These are phyloP conservation scores for Guadua angustifolia DNA, from an alignment of 176 grass and related monocot species.

Conservation along the genomic window DNA sequence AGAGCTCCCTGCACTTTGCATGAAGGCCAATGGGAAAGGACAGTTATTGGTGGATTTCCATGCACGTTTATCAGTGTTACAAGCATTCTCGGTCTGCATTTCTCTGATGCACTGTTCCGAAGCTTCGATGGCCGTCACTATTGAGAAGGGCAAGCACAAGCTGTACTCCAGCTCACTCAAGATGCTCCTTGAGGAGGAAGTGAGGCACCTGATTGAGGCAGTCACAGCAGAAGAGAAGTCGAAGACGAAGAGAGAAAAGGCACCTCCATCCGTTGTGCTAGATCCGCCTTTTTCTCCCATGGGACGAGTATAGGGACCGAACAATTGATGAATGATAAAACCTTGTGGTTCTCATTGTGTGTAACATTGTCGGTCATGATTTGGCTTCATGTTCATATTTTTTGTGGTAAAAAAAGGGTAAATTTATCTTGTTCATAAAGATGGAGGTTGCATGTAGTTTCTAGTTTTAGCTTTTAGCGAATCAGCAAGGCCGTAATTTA, in stretches of 20 bases:
- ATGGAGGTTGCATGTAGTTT: conserved; percentile 35
- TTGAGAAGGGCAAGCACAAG: conserved; percentile 76
- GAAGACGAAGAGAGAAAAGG: conserved; percentile 58
- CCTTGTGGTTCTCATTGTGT: background rate
- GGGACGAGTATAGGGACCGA: conserved; percentile 65
- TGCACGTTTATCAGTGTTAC: conserved; percentile 69
- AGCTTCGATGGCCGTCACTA: conserved; percentile 43
- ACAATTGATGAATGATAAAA: background rate
- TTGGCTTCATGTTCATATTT: conserved; percentile 41
- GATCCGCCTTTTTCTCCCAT: conserved; percentile 86
- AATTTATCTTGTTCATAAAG: conserved; percentile 47
- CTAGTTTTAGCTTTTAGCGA: conserved; percentile 31
- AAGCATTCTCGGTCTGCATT: conserved; percentile 90
- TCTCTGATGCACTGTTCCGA: conserved; percentile 80
- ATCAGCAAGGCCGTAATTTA: conserved; percentile 29
- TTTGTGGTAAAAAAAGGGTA: conserved; percentile 32
- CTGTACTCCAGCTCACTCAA: conserved; percentile 81
- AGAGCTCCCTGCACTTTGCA: conserved; percentile 66
- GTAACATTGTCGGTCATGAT: conserved; percentile 13
- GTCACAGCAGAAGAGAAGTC: conserved; percentile 70
- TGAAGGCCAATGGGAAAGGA: conserved; percentile 62
- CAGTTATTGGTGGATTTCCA: conserved; percentile 90
- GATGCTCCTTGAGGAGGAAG: conserved; percentile 90
- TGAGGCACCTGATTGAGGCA: conserved; percentile 77
- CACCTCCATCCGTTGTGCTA: conserved; percentile 52